A percentile compares a stretch with the other conserved stretches of the same genome.
phyloP scores from a whole-genome alignment of 345 rosid genomes.

The Reutealis trisperma region DNA sequence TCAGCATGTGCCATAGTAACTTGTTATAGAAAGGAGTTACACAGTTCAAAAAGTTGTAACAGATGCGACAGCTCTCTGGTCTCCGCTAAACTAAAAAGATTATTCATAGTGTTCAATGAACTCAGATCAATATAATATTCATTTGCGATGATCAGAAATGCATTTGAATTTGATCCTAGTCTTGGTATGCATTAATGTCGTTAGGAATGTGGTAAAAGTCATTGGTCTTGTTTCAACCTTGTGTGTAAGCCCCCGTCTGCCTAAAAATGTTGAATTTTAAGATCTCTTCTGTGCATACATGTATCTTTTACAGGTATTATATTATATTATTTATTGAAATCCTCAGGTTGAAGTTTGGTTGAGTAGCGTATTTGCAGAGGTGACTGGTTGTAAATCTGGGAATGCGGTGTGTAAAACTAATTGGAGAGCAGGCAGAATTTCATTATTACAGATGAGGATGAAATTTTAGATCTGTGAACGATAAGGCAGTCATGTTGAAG shows the following conservation, averaged over 20 bases:
- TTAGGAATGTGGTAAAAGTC: background rate
- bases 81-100: background rate
- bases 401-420: no score
- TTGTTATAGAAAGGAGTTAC: background rate
- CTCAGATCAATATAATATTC: background rate
- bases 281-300: background rate
- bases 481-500: no score
- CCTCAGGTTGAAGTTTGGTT: background rate
- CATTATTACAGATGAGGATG: no score
- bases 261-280: no score
- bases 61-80: background rate
- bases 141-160: background rate
- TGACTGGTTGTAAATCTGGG: background rate
- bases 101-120: background rate
- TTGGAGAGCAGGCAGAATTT: no score
- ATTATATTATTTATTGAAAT: no score
- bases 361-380: background rate
- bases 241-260: background rate
- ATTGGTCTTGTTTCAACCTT: background rate
- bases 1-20: constrained; percentile 15
- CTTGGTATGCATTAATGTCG: background rate
- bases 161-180: background rate
- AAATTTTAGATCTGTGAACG: no score
- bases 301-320: background rate
- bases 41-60: background rate